A percentile compares a stretch with the other conserved stretches of the same genome.
phyloP scores from a whole-genome alignment of 805 yeast species.

The Suhomyces tanzawaensis region DNA sequence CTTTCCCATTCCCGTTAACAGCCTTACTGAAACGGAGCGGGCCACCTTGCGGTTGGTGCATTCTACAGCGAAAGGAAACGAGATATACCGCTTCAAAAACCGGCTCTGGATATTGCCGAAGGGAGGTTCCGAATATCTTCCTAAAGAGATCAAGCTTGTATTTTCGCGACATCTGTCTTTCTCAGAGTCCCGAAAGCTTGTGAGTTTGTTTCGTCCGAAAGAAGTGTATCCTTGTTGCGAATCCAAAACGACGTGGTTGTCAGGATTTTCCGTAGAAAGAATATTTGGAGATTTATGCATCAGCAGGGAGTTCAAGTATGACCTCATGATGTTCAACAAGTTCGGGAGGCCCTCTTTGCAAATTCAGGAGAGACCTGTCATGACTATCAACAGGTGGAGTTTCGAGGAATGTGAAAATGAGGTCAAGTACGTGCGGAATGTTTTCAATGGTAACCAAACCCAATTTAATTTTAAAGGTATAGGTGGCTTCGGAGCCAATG shows the following conservation, averaged over 20 bases:
- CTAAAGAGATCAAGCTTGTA: constrained; percentile 33
- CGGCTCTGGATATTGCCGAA: constrained; percentile 29
- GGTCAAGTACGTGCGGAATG: constrained; percentile 16
- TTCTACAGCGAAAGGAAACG: constrained; percentile 19
- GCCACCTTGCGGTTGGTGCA: constrained; percentile 11
- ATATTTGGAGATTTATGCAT: constrained; percentile 39
- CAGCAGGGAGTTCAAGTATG: constrained; percentile 14
- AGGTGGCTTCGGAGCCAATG: background rate
- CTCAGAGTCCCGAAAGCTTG: constrained; percentile 34
- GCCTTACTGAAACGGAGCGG: constrained; percentile 13
- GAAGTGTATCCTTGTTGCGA: constrained; percentile 47
- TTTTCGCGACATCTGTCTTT: constrained; percentile 51
- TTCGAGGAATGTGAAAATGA: constrained; percentile 30
- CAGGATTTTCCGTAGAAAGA: constrained; percentile 39
- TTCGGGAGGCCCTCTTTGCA: constrained; percentile 12
- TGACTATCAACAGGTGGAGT: constrained; percentile 33
- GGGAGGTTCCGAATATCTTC: constrained; percentile 28
- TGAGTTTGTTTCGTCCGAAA: constrained; percentile 33
- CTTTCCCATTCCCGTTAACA: constrained; percentile 23
- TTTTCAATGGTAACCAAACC: background rate
- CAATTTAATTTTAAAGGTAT: constrained; percentile 3
- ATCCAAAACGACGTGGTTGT: constrained; percentile 29
- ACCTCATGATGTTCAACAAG: constrained; percentile 10
- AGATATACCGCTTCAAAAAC: constrained; percentile 21
- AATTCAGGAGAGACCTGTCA: constrained; percentile 16